Evolutionary conservation across 73 alveolate genomes (phyloP), one percentile per base, ranked within the genome.

Genomic region (Paramecium tetraurelia): DNA sequence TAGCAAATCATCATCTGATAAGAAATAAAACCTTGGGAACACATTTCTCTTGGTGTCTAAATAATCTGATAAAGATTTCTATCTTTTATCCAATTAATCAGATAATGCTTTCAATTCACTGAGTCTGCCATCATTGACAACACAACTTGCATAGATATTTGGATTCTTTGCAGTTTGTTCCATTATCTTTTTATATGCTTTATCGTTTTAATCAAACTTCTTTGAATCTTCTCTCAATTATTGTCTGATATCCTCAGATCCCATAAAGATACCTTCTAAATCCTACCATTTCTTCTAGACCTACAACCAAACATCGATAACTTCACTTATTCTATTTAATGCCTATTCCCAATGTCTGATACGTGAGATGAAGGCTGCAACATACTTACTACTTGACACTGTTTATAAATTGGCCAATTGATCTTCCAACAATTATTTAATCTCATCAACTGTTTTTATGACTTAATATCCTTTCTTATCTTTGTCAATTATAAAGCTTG

Each of bases 261-360:
- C 99, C 41, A 97, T 97, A 93, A 99, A 99, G 93, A 99, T 99
- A 94, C 99, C 95, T 95, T 99, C 99, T 86, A 99, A 95, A 94
- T 99, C 98, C 96, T 97, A 96, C 99, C 99, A 99, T 92, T 99
- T 99, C 94, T 99, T 97, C 83, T 95, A 96, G 20, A 98, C 99
- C 18, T 92, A 93, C 16, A 98, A 98, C 99, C 99, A 98, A 43
- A 96, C 96, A 92, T 97, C 99, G 40, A 98, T 97, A 1, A 97
- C 97, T 94, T 97, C 99, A 94, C 95, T 92, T 94, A 98, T 98
- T 46, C 97, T 96, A 89, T 98, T 98, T 86, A 98, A 96, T 58
- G 97, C 99, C 93, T 96, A 96, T 71, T 98, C 99, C 98, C 98
- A 97, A 75, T 95, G 96, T 89, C 98, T 95, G 18, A 98, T 98